Conservation (phyloP, 345 rosid species). For the Citrus medica region DNA sequence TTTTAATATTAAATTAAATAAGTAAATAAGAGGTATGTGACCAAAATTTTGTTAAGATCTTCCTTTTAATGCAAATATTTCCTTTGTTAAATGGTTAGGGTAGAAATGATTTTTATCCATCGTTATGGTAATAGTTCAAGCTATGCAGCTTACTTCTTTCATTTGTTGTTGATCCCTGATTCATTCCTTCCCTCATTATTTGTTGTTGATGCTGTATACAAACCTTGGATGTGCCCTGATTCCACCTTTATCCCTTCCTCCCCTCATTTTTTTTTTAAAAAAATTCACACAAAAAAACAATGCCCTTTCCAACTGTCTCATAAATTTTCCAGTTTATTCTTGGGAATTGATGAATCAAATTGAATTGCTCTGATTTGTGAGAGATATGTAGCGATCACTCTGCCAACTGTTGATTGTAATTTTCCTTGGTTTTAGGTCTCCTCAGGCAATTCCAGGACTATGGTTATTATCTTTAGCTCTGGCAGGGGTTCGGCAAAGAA, state of each 20-base stretch:
- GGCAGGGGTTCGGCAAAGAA: slow-evolving; percentile 57
- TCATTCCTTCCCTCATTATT: neutral
- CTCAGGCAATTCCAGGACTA: slow-evolving; percentile 64
- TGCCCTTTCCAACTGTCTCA: neutral
- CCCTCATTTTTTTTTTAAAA: neutral
- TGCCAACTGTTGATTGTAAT: neutral
- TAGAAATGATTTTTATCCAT: neutral
- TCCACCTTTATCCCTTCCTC: neutral
- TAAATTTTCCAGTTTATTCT: neutral
- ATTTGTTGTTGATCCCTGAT: neutral
- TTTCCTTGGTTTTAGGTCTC: slow-evolving; percentile 48
- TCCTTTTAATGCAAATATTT: neutral
- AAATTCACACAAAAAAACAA: neutral
- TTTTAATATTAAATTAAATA: no score
- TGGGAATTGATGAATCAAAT: neutral
- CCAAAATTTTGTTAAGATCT: neutral
- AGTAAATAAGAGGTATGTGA: no score
- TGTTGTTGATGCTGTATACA: neutral
- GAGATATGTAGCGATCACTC: neutral
- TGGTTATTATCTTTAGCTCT: slow-evolving; percentile 77
- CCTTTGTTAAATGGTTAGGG: neutral
- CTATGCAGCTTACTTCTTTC: neutral
- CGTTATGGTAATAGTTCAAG: neutral
- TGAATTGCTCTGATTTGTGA: neutral
- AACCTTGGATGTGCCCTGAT: neutral